Percentiles rank a stretch among this genome's conserved stretches.
Conservation (phyloP, 176 grass and related monocot species). For the Juncus effusus region DNA sequence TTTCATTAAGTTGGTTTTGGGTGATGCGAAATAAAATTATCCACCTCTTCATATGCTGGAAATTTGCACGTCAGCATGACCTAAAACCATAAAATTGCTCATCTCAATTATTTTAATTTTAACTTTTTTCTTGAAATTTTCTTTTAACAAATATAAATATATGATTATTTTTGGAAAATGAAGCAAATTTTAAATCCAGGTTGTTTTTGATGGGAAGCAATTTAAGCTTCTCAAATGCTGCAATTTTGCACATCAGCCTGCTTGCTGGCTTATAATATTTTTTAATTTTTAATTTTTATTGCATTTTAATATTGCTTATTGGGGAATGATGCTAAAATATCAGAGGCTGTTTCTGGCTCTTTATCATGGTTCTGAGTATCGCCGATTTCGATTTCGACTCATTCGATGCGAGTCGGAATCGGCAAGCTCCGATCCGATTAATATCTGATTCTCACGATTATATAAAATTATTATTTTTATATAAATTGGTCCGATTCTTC, state of each 20-base stretch:
- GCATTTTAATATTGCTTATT: too few relatives aligned
- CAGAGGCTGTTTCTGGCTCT: too few relatives aligned
- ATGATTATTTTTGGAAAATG: slow-evolving; percentile 4
- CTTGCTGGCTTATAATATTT: neutral
- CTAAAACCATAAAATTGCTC: neutral
- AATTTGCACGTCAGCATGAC: slow-evolving; percentile 26
- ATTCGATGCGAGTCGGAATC: too few relatives aligned
- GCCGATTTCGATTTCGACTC: too few relatives aligned
- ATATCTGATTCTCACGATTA: too few relatives aligned
- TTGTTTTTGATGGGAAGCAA: slow-evolving; percentile 24
- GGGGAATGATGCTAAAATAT: too few relatives aligned
- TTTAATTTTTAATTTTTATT: neutral
- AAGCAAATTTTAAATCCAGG: slow-evolving; percentile 11
- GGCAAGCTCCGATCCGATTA: too few relatives aligned
- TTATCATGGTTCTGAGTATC: too few relatives aligned
- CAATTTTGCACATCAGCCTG: neutral
- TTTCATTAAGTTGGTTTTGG: neutral
- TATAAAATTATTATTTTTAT: too few relatives aligned
- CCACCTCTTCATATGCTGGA: slow-evolving; percentile 15
- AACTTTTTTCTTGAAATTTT: neutral
- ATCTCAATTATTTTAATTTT: neutral
- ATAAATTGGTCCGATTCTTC: too few relatives aligned
- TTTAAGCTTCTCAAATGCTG: slow-evolving; percentile 5
- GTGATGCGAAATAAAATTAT: slow-evolving; percentile 7
- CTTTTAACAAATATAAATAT: too few relatives aligned